Evolutionary conservation across 495 filamentous ascomycete species (phyloP), one percentile per base, ranked within the genome.

Genomic region (Aspergillus asperescens): DNA sequence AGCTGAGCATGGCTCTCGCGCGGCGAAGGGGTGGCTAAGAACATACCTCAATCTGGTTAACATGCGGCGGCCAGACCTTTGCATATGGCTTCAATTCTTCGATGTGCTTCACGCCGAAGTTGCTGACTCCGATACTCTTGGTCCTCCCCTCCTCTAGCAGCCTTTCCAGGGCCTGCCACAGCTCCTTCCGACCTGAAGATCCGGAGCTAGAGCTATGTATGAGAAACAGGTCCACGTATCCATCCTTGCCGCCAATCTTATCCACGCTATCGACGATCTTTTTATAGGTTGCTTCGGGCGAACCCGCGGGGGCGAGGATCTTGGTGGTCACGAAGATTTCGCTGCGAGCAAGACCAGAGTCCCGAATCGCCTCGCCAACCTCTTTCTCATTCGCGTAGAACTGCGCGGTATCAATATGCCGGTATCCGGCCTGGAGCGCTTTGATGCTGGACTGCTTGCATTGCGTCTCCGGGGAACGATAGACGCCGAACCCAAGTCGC

Each of bases 401-500:
- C 62, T 88, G 82, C 0, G 86, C 85, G 0, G 84, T 83, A 65
- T 89, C 86, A 54, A 89, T 85, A 66, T 85, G 83, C 32, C 84
- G 79, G 69, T 88, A 88, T 42, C 85, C 84, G 5, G 71, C 62
- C 5, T 76, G 62, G 25, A 89, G 68, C n/a, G 86, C 86, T 28
- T 72, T 75, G n/a, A 76, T 67, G 55, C 75, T 79, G 5, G 83
- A 83, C 22, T 75, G 57, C 13, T 76, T 69, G 63, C 79, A 84
- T 48, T 76, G 70, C 19, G 69, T 51, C 15, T 64, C 43, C 8
- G 71, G 72, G 9, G 80, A 81, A 43, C 77, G 77, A 65, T 83
- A 89, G 59, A 89, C 84, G 34, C 86, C 86, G 59, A 90, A 89
- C 12, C 87, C 86, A n/a, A 90, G 77, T 43, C 70, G 74, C 23